phyloP scores from a whole-genome alignment of 2,329 filamentous ascomycete genomes.

The Aspergillus thermomutatus region DNA sequence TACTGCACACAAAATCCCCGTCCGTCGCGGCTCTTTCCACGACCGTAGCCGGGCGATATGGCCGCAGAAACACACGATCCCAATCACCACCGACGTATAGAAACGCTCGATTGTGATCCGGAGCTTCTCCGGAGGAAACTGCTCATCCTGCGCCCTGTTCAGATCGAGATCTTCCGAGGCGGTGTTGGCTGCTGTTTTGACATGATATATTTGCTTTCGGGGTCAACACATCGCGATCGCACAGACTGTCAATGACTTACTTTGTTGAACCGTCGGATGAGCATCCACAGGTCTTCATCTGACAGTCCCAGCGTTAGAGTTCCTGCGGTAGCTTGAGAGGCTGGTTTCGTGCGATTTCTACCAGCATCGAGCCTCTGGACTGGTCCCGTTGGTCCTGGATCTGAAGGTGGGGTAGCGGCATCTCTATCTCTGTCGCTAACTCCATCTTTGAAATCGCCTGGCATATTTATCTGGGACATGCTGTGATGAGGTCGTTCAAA shows the following conservation, averaged over 20 bases:
- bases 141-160: slow-evolving; percentile 76
- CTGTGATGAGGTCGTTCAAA: background rate
- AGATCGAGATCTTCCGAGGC: slow-evolving; percentile 70
- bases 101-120: slow-evolving; percentile 73
- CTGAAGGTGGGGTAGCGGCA: background rate
- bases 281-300: slow-evolving; percentile 71
- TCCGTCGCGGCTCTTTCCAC: slow-evolving; percentile 71
- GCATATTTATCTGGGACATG: background rate
- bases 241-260: slow-evolving; percentile 29
- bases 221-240: background rate
- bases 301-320: slow-evolving; percentile 36
- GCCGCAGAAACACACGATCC: slow-evolving; percentile 64
- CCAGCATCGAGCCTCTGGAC: background rate
- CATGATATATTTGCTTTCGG: slow-evolving; percentile 61
- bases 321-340: background rate
- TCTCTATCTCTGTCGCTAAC: background rate
- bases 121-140: slow-evolving; percentile 81
- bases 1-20: slow-evolving; percentile 62
- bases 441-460: background rate
- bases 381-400: background rate
- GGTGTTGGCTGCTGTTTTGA: slow-evolving; percentile 62
- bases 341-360: background rate
- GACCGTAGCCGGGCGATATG: slow-evolving; percentile 74
- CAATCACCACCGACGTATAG: slow-evolving; percentile 74
- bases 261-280: slow-evolving; percentile 72